A percentile compares a stretch with the other conserved stretches of the same genome.
Conservation (phyloP, 1,284 basidiomycete species). For the Naganishia cerealis region DNA sequence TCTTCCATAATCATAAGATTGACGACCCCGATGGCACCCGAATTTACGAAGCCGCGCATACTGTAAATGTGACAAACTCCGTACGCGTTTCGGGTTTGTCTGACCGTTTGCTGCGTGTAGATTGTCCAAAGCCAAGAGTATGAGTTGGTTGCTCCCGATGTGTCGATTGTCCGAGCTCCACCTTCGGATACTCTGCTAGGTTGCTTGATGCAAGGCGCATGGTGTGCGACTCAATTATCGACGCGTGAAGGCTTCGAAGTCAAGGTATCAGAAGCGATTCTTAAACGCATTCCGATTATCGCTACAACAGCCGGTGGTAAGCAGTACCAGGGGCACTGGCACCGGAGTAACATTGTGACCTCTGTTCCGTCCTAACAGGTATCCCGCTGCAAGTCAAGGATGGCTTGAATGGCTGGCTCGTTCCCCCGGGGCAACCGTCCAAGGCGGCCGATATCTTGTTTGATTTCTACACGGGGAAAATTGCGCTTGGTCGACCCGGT, state of each 20-base stretch:
- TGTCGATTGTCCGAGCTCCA: slow-evolving; percentile 50
- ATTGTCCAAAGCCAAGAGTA: slow-evolving; percentile 44
- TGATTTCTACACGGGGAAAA: slow-evolving; percentile 71
- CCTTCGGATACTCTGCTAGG: slow-evolving; percentile 49
- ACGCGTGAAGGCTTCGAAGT: slow-evolving; percentile 79
- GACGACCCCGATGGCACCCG: slow-evolving; percentile 59
- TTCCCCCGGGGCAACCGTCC: slow-evolving; percentile 68
- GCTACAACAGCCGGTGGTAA: slow-evolving; percentile 70
- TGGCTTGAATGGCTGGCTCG: slow-evolving; percentile 78
- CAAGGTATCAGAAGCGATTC: slow-evolving; percentile 84
- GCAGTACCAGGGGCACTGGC: not conserved
- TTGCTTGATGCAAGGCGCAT: slow-evolving; percentile 50
- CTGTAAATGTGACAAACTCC: slow-evolving; percentile 45
- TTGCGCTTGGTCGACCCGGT: slow-evolving; percentile 55
- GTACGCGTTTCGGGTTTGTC: not conserved
- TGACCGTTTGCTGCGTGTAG: slow-evolving; percentile 14
- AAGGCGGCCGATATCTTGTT: slow-evolving; percentile 71
- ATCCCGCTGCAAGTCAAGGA: slow-evolving; percentile 82
- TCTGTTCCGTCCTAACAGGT: slow-evolving; percentile 45
- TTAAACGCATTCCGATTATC: slow-evolving; percentile 77
- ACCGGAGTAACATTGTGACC: not conserved
- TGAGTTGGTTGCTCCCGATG: slow-evolving; percentile 42
- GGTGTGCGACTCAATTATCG: slow-evolving; percentile 48
- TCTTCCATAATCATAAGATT: slow-evolving; percentile 51
- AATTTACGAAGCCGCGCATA: slow-evolving; percentile 75